A percentile compares a stretch with the other conserved stretches of the same genome.
Conservation (phyloP, 2,329 filamentous ascomycete genomes). For the Colletotrichum spinosum region DNA sequence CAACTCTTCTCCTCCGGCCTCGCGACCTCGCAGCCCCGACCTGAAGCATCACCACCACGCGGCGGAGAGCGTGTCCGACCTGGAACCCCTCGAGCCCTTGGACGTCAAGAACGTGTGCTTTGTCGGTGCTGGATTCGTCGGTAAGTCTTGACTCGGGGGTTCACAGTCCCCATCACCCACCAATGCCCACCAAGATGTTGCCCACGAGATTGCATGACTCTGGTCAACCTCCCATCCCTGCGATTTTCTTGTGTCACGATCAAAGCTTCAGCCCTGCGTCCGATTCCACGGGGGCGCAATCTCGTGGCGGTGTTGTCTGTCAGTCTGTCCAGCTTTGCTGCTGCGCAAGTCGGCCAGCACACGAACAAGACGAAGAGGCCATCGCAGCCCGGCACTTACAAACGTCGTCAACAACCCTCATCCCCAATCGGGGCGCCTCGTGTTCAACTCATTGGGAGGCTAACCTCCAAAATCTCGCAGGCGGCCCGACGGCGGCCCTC, state of each 20-base stretch:
- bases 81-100: conserved; percentile 33
- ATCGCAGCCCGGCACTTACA: background rate
- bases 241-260: background rate
- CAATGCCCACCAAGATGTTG: background rate
- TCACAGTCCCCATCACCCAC: background rate
- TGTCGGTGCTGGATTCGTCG: conserved; percentile 81
- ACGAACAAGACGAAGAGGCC: no score
- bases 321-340: no score
- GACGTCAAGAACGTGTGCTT: conserved; percentile 71
- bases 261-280: background rate
- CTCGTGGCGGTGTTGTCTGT: no score
- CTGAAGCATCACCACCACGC: conserved; percentile 17
- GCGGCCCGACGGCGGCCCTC: conserved; percentile 80
- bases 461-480: conserved; percentile 49
- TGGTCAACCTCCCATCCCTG: conserved; percentile 6
- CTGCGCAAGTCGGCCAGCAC: no score
- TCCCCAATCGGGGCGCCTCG: no score
- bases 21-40: conserved; percentile 37
- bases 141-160: conserved; percentile 58
- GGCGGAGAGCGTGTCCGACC: conserved; percentile 3
- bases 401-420: background rate
- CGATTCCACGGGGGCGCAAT: background rate
- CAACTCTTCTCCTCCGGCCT: conserved; percentile 37
- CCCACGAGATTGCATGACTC: conserved; percentile 5
- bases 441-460: no score